A percentile compares a stretch with the other conserved stretches of the same genome.
Evolutionary conservation across 345 rosid genomes (phyloP).

Genomic region (Garcia nutans): DNA sequence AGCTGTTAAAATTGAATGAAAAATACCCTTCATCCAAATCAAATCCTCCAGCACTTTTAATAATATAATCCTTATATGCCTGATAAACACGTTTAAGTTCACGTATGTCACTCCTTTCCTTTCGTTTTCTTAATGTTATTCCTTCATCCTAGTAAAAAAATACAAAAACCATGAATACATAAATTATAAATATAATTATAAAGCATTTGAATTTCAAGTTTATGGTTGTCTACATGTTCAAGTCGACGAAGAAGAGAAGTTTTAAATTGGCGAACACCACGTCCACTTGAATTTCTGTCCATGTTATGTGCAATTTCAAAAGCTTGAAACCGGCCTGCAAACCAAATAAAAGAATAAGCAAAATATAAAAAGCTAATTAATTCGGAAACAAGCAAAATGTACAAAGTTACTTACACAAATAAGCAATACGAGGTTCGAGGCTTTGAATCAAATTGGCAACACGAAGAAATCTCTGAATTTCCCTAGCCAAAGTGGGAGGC

Average conservation of each 20-base stretch:
- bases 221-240: conserved; percentile 46
- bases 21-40: conserved; percentile 52
- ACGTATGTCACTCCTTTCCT: conserved; percentile 58
- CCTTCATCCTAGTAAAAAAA: conserved; percentile 59
- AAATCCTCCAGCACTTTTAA: conserved; percentile 44
- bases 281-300: conserved; percentile 70
- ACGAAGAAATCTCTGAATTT: conserved; percentile 82
- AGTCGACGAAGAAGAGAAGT: conserved; percentile 89
- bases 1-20: too few relatives aligned
- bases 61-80: conserved; percentile 55
- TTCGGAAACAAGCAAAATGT: too few relatives aligned
- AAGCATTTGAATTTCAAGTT: too few relatives aligned
- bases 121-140: conserved; percentile 42
- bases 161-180: conserved; percentile 1
- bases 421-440: conserved; percentile 78
- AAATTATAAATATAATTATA: too few relatives aligned
- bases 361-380: too few relatives aligned
- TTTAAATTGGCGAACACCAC: conserved; percentile 90
- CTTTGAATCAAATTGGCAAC: conserved; percentile 71
- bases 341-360: background rate
- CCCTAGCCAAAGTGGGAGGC: conserved; percentile 69
- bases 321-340: conserved; percentile 84
- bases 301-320: conserved; percentile 69
- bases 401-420: conserved; percentile 51
- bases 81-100: conserved; percentile 80